phyloP scores from a whole-genome alignment of 2,329 filamentous ascomycete species.

The Colletotrichum sansevieriae region DNA sequence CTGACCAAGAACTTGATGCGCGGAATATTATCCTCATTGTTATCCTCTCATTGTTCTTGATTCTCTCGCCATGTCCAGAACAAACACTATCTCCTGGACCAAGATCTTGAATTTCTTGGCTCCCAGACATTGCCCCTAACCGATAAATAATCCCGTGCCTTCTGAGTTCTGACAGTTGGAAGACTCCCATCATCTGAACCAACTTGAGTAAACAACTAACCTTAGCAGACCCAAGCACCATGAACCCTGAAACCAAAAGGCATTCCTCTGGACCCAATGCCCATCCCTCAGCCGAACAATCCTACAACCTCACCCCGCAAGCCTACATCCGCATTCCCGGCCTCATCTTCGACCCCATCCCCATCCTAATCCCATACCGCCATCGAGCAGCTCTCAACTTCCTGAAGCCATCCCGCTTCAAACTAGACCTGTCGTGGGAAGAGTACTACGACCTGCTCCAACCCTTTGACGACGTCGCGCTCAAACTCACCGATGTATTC shows the following conservation, averaged over 20 bases:
- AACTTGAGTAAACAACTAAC: fast-evolving
- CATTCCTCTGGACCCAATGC: not conserved
- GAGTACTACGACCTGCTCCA: constrained; percentile 29
- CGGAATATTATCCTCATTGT: too few species aligned
- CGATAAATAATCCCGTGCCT: too few species aligned
- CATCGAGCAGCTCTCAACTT: constrained; percentile 21
- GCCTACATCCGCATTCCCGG: constrained; percentile 37
- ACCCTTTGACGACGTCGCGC: constrained; percentile 28
- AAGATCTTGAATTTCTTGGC: too few species aligned
- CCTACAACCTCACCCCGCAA: constrained; percentile 14
- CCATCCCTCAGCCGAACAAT: not conserved
- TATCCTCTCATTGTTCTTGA: not conserved
- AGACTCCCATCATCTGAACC: not conserved
- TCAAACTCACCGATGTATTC: constrained; percentile 25
- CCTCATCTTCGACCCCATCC: constrained; percentile 25
- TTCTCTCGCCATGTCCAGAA: not conserved
- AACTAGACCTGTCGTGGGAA: constrained; percentile 16
- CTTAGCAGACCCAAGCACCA: not conserved
- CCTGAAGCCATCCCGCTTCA: constrained; percentile 20
- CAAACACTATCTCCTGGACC: too few species aligned
- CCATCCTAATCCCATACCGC: constrained; percentile 13
- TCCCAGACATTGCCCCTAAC: too few species aligned
- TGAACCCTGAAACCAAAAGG: not conserved
- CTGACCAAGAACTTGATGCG: too few species aligned
- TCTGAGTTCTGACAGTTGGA: too few species aligned